These are phyloP conservation scores for Alloteropsis semialata DNA, from an alignment of 176 grass and related monocot genomes.

Conservation along the genomic window DNA sequence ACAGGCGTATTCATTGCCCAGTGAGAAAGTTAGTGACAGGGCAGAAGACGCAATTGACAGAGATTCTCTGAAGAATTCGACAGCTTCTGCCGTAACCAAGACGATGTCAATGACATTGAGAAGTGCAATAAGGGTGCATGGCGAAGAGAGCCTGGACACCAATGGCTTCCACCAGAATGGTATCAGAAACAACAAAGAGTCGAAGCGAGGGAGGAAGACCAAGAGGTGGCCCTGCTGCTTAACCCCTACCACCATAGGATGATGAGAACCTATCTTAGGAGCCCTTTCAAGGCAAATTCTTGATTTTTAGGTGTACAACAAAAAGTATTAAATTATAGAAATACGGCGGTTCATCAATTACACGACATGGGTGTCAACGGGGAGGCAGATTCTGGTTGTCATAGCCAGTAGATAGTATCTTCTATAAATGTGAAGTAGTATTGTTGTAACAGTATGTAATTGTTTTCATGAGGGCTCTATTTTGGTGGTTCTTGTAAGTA, in stretches of 20 bases:
- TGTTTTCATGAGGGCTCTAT: background rate
- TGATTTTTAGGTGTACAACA: conserved; percentile 16
- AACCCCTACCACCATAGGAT: conserved; percentile 17
- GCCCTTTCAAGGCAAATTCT: background rate
- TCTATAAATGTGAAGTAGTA: conserved; percentile 26
- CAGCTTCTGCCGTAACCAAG: conserved; percentile 10
- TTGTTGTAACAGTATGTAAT: conserved; percentile 39
- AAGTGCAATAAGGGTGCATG: conserved; percentile 36
- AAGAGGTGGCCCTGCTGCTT: conserved; percentile 44
- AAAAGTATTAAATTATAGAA: conserved; percentile 7
- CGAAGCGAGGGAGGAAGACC: conserved; percentile 6
- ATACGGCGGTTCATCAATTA: background rate
- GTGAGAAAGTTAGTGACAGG: background rate
- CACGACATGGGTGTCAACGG: background rate
- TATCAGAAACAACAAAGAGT: background rate
- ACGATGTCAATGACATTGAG: conserved; percentile 30
- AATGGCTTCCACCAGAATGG: conserved; percentile 21
- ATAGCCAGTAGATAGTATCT: background rate
- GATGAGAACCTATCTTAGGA: background rate
- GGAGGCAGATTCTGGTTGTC: background rate
- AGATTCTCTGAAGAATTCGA: background rate
- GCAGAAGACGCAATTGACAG: background rate
- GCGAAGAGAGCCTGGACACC: conserved; percentile 36
- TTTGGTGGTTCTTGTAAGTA: background rate
- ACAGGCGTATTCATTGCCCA: background rate